Evolutionary conservation across 306 rosid genomes (phyloP).

Genomic region (Spatholobus suberectus): DNA sequence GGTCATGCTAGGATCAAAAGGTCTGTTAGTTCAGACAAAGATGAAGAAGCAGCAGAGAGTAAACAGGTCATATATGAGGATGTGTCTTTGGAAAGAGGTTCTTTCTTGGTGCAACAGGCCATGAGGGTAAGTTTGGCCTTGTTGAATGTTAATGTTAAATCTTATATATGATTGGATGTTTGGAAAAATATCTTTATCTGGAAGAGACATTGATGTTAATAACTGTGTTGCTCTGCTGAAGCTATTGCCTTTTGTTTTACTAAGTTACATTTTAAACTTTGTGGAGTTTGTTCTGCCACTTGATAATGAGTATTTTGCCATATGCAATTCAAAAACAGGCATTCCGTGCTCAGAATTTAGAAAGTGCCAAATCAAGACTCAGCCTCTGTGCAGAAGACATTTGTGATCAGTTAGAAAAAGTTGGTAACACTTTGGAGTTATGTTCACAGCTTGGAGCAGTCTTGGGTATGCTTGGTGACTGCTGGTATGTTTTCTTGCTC

Average conservation of each 20-base stretch:
- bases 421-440: constrained; percentile 78
- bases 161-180: constrained; percentile 18
- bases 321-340: constrained; percentile 63
- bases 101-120: constrained; percentile 97
- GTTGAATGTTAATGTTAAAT: constrained; percentile 1
- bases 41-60: constrained; percentile 60
- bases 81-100: constrained; percentile 94
- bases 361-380: constrained; percentile 97
- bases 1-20: constrained; percentile 97
- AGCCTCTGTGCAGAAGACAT: constrained; percentile 80
- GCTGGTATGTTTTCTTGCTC: constrained; percentile 69
- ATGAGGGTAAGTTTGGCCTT: constrained; percentile 78
- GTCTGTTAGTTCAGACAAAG: constrained; percentile 62
- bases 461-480: constrained; percentile 98
- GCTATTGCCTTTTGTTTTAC: constrained; percentile 5
- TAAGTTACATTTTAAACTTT: constrained; percentile 1
- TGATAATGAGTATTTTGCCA: constrained; percentile 37
- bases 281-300: neutral
- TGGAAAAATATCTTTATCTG: constrained; percentile 12
- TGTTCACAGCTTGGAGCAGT: constrained; percentile 99
- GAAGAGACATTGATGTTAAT: neutral
- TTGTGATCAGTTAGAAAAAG: constrained; percentile 73
- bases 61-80: constrained; percentile 82
- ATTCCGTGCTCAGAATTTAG: constrained; percentile 88
- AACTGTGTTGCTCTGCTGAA: constrained; percentile 25